phyloP scores from a whole-genome alignment of 2,329 filamentous ascomycete genomes.

The Myriangium duriaei region DNA sequence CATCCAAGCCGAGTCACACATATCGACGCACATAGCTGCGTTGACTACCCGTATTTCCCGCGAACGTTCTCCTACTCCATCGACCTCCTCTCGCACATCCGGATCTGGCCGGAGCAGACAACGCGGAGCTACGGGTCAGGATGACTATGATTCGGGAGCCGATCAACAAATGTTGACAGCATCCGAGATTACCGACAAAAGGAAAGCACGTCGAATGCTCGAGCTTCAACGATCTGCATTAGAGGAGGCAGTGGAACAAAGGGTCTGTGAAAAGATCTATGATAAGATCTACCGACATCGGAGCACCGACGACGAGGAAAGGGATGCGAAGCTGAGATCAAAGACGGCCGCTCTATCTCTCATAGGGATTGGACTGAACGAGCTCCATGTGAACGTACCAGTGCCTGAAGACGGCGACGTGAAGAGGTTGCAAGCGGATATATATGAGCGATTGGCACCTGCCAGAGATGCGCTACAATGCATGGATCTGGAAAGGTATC shows the following conservation, averaged over 20 bases:
- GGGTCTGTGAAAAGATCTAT: conserved; percentile 45
- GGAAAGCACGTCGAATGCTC: conserved; percentile 62
- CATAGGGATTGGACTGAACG: conserved; percentile 80
- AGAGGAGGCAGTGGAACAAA: conserved; percentile 84
- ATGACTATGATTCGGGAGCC: conserved; percentile 17
- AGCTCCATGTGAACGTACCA: conserved; percentile 66
- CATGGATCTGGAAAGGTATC: conserved; percentile 82
- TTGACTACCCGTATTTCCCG: conserved; percentile 64
- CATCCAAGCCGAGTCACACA: conserved; percentile 62
- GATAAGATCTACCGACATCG: conserved; percentile 81
- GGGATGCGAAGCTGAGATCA: conserved; percentile 87
- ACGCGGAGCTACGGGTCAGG: conserved; percentile 31
- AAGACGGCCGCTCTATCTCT: conserved; percentile 81
- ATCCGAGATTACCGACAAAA: conserved; percentile 68
- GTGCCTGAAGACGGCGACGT: conserved; percentile 41
- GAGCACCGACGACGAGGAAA: conserved; percentile 83
- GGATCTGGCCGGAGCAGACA: conserved; percentile 27
- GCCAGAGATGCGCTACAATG: conserved; percentile 56
- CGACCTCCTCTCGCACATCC: conserved; percentile 45
- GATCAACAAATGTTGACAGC: conserved; percentile 84
- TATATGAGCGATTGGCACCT: conserved; percentile 57
- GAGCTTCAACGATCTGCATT: conserved; percentile 65
- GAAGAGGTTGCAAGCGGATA: conserved; percentile 37
- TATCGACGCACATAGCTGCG: conserved; percentile 73
- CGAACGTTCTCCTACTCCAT: conserved; percentile 47